Percentiles rank a stretch among this genome's conserved stretches.
Conservation (phyloP, 805 yeast species). For the Monosporozyma siamensis region DNA sequence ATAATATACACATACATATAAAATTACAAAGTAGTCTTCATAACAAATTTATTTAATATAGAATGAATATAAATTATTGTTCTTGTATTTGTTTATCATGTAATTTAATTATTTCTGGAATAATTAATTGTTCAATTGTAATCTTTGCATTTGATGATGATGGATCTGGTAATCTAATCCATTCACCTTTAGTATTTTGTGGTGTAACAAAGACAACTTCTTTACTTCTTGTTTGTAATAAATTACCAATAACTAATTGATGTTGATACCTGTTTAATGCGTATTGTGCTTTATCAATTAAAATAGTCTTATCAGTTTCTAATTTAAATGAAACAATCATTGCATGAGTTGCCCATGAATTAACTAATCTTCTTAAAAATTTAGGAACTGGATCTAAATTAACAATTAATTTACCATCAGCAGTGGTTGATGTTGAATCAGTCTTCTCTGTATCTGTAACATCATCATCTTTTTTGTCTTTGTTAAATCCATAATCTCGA, state of each 20-base stretch:
- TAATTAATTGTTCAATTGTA: conserved; percentile 61
- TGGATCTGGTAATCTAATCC: conserved; percentile 41
- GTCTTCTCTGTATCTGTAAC: conserved; percentile 20
- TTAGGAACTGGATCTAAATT: conserved; percentile 95
- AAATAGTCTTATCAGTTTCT: conserved; percentile 70
- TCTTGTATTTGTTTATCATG: conserved; percentile 36
- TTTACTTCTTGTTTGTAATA: conserved; percentile 76
- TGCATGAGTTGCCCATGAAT: conserved; percentile 89
- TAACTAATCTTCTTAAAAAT: conserved; percentile 77
- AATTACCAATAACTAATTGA: conserved; percentile 89
- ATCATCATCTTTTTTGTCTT: conserved; percentile 38
- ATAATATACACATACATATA: too few relatives aligned
- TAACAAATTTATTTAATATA: not conserved
- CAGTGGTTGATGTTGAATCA: conserved; percentile 12
- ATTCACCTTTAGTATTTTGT: conserved; percentile 27
- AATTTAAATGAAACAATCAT: conserved; percentile 91
- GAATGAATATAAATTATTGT: not conserved
- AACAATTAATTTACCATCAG: conserved; percentile 63
- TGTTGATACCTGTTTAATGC: conserved; percentile 84
- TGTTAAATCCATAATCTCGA: conserved; percentile 38
- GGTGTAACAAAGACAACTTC: conserved; percentile 74
- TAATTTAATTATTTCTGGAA: conserved; percentile 61
- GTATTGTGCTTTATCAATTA: conserved; percentile 63
- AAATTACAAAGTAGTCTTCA: too few relatives aligned
- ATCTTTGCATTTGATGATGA: conserved; percentile 31